These are phyloP conservation scores for Calamus simplicifolius DNA, from an alignment of 176 grass and related monocot genomes.

Conservation along the genomic window DNA sequence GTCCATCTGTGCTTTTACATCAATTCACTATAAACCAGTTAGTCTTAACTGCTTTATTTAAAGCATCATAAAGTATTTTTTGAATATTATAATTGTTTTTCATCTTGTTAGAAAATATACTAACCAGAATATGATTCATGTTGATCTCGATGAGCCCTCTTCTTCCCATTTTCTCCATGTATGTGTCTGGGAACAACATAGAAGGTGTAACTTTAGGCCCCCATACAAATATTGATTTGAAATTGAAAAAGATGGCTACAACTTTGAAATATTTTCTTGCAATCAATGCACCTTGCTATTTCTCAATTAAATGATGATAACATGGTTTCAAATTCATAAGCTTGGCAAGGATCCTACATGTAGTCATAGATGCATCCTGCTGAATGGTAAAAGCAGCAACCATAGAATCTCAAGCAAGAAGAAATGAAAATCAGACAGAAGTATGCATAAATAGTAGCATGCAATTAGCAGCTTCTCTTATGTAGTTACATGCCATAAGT, in stretches of 20 bases:
- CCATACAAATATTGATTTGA: neutral
- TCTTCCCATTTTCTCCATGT: conserved; percentile 99
- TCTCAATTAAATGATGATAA: too few species aligned
- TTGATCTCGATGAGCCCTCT: conserved; percentile 80
- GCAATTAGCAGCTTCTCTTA: too few species aligned
- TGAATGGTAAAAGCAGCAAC: too few species aligned
- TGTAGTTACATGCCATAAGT: too few species aligned
- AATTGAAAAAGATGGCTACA: neutral
- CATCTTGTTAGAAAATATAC: neutral
- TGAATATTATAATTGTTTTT: neutral
- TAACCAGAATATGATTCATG: conserved; percentile 70
- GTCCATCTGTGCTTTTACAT: neutral
- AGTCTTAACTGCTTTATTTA: neutral
- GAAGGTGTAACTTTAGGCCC: neutral
- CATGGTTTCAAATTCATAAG: too few species aligned
- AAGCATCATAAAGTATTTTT: neutral
- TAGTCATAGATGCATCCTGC: too few species aligned
- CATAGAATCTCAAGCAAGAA: too few species aligned
- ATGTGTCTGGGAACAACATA: conserved; percentile 46
- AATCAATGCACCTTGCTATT: too few species aligned
- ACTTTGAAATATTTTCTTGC: too few species aligned
- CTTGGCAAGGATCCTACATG: too few species aligned
- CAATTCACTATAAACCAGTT: neutral
- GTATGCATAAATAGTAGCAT: too few species aligned
- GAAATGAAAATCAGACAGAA: too few species aligned